Base-by-base conservation (phyloP, 1,139 yeast genomes). In the Nadsonia starkeyi-henricii region DNA sequence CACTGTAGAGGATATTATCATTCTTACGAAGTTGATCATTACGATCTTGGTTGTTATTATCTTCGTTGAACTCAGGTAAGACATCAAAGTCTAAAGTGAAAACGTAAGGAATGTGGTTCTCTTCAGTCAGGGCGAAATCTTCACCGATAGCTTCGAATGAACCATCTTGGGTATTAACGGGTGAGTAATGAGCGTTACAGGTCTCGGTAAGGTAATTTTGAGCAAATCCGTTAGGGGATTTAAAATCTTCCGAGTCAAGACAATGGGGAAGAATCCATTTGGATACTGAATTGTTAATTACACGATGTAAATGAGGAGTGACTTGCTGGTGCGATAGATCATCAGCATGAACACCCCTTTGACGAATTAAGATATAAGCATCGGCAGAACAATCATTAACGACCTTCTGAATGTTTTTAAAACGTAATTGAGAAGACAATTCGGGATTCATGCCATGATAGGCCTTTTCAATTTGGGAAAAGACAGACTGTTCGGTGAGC, bases 301-400 rank as follows among this genome's bases (percentile, higher is more conserved):
- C 51, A 39, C 55, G 49, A 44, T 54, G 49, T 50, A 66, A 54
- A 54, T 56, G 42, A 47, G 58, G 52, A 13, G 58, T 51, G 44
- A 50, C 42, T 17, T 50, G 17, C 17, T 51, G 43, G 36, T 49
- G 50, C 20, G 55, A 54, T 36, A 68, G 49, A 53, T 65, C 67
- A 23, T 64, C 55, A 44, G 61, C 62, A 43, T 57, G 58, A 41
- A 64, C 58, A 18, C 64, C 63, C 20, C 65, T 66, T 53, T 67
- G 68, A 49, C 57, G 55, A 30, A 67, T 65, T 41, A 68, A 55
- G 41, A 68, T 56, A 52, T 66, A 68, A 13, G 67, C 62, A 53
- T 65, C 67, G 51, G 66, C 66, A 7, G 58, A 54, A 54, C 71
- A 66, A 17, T 53, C 55, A n/a, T n/a, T n/a, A n/a, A n/a, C n/a